Percentiles rank a stretch among this genome's conserved stretches.
Conservation (phyloP, 345 rosid genomes). For the Salix viminalis region DNA sequence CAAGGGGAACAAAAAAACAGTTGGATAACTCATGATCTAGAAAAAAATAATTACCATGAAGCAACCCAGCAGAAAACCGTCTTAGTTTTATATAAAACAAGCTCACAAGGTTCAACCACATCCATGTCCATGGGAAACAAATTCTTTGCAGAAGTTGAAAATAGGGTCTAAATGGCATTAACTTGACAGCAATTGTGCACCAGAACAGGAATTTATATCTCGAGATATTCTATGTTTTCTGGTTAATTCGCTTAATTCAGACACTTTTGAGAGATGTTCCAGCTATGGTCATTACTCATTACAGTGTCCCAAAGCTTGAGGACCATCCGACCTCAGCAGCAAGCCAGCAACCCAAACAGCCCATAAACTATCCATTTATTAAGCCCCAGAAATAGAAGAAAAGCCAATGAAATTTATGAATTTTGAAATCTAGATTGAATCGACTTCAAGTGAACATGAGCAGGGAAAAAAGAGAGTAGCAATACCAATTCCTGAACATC, state of each 20-base stretch:
- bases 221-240: too few species aligned
- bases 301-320: not conserved
- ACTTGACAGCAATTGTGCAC: too few species aligned
- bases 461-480: not conserved
- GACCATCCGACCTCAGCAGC: not conserved
- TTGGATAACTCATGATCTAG: not conserved
- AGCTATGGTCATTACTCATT: not conserved
- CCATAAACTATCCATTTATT: not conserved
- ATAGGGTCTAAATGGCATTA: too few species aligned
- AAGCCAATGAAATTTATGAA: not conserved
- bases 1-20: not conserved
- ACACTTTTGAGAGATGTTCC: too few species aligned
- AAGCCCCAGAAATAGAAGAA: not conserved
- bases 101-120: too few species aligned
- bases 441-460: not conserved
- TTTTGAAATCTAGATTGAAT: not conserved
- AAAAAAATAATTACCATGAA: too few species aligned
- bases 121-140: too few species aligned
- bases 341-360: conserved; percentile 1
- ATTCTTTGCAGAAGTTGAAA: too few species aligned
- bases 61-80: too few species aligned
- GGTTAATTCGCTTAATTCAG: too few species aligned
- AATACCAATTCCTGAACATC: not conserved
- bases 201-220: too few species aligned
- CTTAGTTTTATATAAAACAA: too few species aligned